phyloP scores from a whole-genome alignment of 1,139 yeast species.

The Sugiyamaella pinicola region DNA sequence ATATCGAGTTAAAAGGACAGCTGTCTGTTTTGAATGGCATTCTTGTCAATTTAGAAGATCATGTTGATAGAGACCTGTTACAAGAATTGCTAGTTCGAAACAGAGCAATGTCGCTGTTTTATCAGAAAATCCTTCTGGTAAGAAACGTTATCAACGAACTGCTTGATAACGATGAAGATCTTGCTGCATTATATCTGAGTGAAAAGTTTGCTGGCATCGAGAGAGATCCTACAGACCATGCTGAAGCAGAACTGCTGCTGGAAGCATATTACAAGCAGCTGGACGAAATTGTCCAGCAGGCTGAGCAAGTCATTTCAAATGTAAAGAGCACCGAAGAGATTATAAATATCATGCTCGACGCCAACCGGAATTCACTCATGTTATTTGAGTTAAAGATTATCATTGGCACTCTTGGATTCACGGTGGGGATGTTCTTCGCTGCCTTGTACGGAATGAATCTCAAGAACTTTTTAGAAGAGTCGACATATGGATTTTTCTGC shows the following conservation, averaged over 20 bases:
- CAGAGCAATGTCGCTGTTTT: constrained; percentile 71
- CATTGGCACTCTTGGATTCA: constrained; percentile 79
- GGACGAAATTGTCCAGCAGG: constrained; percentile 92
- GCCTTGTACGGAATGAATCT: constrained; percentile 96
- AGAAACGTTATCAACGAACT: constrained; percentile 83
- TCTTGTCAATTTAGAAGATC: constrained; percentile 74
- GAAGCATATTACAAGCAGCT: constrained; percentile 91
- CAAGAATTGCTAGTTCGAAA: constrained; percentile 75
- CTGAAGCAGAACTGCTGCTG: constrained; percentile 82
- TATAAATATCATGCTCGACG: constrained; percentile 86
- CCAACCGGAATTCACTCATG: constrained; percentile 91
- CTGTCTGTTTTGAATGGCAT: constrained; percentile 67
- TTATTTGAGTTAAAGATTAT: constrained; percentile 81
- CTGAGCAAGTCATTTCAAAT: constrained; percentile 78
- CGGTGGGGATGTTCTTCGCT: constrained; percentile 74
- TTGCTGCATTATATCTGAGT: constrained; percentile 79
- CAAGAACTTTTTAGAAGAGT: constrained; percentile 84
- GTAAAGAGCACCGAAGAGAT: constrained; percentile 93
- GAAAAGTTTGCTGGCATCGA: constrained; percentile 40
- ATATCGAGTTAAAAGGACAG: constrained; percentile 77
- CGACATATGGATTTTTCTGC: constrained; percentile 62
- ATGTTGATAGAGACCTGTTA: constrained; percentile 76
- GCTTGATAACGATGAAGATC: constrained; percentile 83
- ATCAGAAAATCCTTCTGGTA: constrained; percentile 77
- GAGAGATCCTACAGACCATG: constrained; percentile 36